Percentiles rank a stretch among this genome's conserved stretches.
phyloP scores from a whole-genome alignment of 306 rosid species.

The Ormosia emarginata region DNA sequence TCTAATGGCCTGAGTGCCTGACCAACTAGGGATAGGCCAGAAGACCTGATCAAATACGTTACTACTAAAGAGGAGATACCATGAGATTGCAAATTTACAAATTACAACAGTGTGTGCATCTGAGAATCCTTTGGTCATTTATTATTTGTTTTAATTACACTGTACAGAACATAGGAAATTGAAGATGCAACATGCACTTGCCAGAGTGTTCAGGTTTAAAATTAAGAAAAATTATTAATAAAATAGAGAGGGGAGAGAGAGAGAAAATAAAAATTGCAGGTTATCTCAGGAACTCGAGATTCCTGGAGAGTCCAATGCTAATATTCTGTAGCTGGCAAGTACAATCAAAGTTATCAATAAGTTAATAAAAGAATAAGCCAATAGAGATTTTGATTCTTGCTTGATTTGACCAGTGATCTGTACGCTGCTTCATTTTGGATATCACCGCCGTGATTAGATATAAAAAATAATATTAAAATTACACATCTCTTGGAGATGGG shows the following conservation, averaged over 20 bases:
- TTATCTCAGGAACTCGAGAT: slow-evolving; percentile 32
- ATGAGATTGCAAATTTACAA: slow-evolving; percentile 6
- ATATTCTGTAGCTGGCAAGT: slow-evolving; percentile 23
- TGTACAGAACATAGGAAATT: neutral
- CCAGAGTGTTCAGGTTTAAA: slow-evolving; percentile 23
- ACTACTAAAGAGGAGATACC: neutral
- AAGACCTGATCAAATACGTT: slow-evolving; percentile 24
- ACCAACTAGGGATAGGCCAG: slow-evolving; percentile 20
- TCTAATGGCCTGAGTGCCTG: slow-evolving; percentile 4
- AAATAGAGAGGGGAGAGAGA: neutral
- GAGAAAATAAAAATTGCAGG: neutral
- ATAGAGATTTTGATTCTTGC: slow-evolving; percentile 27
- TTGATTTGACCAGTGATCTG: slow-evolving; percentile 31
- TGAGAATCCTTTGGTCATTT: slow-evolving; percentile 6
- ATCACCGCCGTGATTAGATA: neutral
- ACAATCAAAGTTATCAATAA: slow-evolving; percentile 43
- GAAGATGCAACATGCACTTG: slow-evolving; percentile 19
- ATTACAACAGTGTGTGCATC: neutral
- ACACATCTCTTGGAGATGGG: neutral
- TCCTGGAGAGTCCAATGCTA: slow-evolving; percentile 23
- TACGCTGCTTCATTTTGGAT: slow-evolving; percentile 13
- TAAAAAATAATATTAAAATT: neutral
- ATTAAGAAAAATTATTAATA: neutral
- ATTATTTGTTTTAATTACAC: slow-evolving; percentile 7
- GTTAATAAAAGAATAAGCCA: slow-evolving; percentile 21